phyloP scores from a whole-genome alignment of 2,329 filamentous ascomycete species.

The Paecilomyces variotii region DNA sequence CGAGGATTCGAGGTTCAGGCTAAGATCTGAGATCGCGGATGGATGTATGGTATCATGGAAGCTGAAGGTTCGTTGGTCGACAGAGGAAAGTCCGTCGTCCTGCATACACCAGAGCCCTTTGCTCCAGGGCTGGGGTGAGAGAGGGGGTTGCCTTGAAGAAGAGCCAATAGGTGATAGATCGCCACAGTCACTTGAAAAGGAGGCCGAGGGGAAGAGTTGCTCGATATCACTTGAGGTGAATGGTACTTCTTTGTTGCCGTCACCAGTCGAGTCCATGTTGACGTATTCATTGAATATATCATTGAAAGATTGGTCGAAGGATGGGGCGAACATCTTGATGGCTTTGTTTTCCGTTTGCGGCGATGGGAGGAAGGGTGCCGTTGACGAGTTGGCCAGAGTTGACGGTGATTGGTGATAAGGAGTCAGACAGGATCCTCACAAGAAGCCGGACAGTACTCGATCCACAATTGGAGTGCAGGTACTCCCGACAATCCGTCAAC shows the following conservation, averaged over 20 bases:
- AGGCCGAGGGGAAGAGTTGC: constrained; percentile 44
- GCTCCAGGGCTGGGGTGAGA: constrained; percentile 45
- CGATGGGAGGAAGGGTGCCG: constrained; percentile 13
- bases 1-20: constrained; percentile 25
- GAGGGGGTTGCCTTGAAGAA: constrained; percentile 34
- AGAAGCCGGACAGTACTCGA: constrained; percentile 11
- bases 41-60: constrained; percentile 33
- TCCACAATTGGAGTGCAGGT: constrained; percentile 10
- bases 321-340: constrained; percentile 42
- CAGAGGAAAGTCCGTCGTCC: constrained; percentile 38
- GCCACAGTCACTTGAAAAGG: constrained; percentile 45
- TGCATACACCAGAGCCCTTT: constrained; percentile 45
- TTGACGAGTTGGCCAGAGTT: constrained; percentile 10
- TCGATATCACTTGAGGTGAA: constrained; percentile 40
- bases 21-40: constrained; percentile 24
- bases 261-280: constrained; percentile 47
- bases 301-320: constrained; percentile 47
- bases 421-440: constrained; percentile 13
- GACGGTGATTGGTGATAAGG: constrained; percentile 24
- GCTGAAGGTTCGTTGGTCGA: constrained; percentile 21
- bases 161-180: constrained; percentile 43
- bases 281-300: constrained; percentile 58
- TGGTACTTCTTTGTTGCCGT: constrained; percentile 41
- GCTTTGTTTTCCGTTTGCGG: constrained; percentile 44
- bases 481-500: constrained; percentile 3